Evolutionary conservation across 1,139 yeast genomes (phyloP).

Genomic region (Hanseniaspora uvarum): DNA sequence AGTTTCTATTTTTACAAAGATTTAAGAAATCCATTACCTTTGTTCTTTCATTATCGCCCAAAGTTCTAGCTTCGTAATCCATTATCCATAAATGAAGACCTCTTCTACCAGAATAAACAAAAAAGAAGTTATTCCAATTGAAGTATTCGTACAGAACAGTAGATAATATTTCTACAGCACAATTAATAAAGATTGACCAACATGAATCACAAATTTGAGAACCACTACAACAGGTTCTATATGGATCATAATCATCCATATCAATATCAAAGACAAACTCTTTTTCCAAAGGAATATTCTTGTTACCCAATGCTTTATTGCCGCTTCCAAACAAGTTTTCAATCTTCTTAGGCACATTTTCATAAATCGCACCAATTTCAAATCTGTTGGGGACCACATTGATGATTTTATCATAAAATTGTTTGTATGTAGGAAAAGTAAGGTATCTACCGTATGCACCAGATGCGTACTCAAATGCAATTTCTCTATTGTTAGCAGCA

Average conservation of each 20-base stretch:
- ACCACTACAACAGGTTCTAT: conserved; percentile 85
- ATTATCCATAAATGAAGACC: conserved; percentile 99
- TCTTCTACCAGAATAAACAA: conserved; percentile 98
- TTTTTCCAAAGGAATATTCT: conserved; percentile 49
- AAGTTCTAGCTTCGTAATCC: conserved; percentile 64
- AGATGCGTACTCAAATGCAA: conserved; percentile 78
- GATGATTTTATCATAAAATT: conserved; percentile 65
- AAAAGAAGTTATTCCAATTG: conserved; percentile 73
- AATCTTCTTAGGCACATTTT: conserved; percentile 75
- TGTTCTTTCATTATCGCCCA: conserved; percentile 64
- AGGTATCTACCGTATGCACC: conserved; percentile 87
- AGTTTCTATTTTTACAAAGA: conserved; percentile 48
- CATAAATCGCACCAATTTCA: conserved; percentile 88
- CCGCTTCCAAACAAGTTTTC: conserved; percentile 69
- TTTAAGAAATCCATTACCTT: conserved; percentile 78
- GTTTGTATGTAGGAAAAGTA: conserved; percentile 56
- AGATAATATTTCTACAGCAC: conserved; percentile 71
- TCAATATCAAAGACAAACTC: conserved; percentile 95
- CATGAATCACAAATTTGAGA: conserved; percentile 80
- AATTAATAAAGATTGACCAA: conserved; percentile 78
- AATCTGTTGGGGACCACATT: conserved; percentile 78
- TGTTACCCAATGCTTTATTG: conserved; percentile 37
- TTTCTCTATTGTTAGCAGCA: conserved; percentile 53
- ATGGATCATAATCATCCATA: conserved; percentile 89
- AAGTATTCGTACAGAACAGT: conserved; percentile 70